Evolutionary conservation across 352 stramenopile genomes (phyloP).

Genomic region (Saprolegnia parasitica): DNA sequence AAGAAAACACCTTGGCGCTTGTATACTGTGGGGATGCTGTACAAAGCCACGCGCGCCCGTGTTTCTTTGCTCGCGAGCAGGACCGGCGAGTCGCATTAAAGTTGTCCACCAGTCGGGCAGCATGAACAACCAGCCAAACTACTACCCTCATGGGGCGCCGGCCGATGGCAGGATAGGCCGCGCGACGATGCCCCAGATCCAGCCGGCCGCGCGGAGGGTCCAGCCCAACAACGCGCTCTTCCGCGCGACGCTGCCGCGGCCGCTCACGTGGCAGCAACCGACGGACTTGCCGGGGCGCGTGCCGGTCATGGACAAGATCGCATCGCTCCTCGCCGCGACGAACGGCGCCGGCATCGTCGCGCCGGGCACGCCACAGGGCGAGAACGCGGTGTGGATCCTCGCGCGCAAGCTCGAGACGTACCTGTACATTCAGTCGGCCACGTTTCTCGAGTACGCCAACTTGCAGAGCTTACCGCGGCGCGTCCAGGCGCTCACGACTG

Average conservation of each 20-base stretch:
- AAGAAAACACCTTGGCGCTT: too few species aligned
- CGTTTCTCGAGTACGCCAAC: constrained; percentile 75
- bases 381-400: constrained; percentile 60
- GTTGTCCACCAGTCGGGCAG: background rate
- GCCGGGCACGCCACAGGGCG: constrained; percentile 21
- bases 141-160: background rate
- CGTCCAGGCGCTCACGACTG: constrained; percentile 69
- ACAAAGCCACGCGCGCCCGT: background rate
- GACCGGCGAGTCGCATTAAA: background rate
- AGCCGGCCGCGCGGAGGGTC: constrained; percentile 43
- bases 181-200: background rate
- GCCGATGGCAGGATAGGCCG: background rate
- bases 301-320: constrained; percentile 61
- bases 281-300: constrained; percentile 66
- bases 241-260: constrained; percentile 56
- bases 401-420: constrained; percentile 78
- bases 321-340: constrained; percentile 41
- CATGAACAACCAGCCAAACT: background rate
- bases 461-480: constrained; percentile 68
- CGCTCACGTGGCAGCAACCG: constrained; percentile 75
- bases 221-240: constrained; percentile 77
- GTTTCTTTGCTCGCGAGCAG: background rate
- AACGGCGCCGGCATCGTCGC: background rate
- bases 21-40: too few species aligned
- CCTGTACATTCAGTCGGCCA: constrained; percentile 78